Base-by-base conservation (phyloP, 1,284 basidiomycete genomes). In the Tilletia horrida region DNA sequence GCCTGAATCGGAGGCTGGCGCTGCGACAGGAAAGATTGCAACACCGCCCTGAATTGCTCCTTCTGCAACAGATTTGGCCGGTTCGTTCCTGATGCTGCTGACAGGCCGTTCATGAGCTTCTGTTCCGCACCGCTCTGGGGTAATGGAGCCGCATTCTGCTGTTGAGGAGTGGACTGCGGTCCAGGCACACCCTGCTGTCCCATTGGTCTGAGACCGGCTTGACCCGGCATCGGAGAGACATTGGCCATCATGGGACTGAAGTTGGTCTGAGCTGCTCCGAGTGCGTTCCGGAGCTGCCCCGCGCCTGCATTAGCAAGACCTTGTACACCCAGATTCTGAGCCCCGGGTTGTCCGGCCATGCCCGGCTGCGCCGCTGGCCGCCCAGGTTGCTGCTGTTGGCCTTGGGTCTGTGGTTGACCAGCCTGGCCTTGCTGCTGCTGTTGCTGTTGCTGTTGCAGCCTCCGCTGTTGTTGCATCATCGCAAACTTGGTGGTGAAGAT, bases 401-500 rank as follows among this genome's bases (percentile, higher is more conserved):
- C 35, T 40, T 40, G 35, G 35, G 11, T 11, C 50, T 52, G 50
- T 18, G 64, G 70, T 57, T 70, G 70, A 6, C 62, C 40, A 16
- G 21, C 21, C 42, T 64, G 63, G 29, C 48, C 48, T 35, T 40
- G 62, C 62, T 63, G 62, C 45, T 47, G 42, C 21, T 64, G 62
- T 43, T 63, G 62, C 14, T 21, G 27, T 43, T 63, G 62, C 29
- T 63, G 64, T 6, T 68, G 67, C 63, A 70, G 65, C 40, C 70
- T 68, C 14, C 70, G 68, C n/a, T 66, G 72, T 62, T 70, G 70
- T 3, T 48, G 66, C 27, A 27, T 11, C 43, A 66, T 66, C 27
- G 35, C 35, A 40, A 40, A 40, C 35, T 40, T 40, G 35, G 35
- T 40, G 6, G 35, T 40, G 35, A 40, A 40, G 11, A 40, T 40